phyloP scores from a whole-genome alignment of 768 basidiomycete species.

The Suillus variegatus region DNA sequence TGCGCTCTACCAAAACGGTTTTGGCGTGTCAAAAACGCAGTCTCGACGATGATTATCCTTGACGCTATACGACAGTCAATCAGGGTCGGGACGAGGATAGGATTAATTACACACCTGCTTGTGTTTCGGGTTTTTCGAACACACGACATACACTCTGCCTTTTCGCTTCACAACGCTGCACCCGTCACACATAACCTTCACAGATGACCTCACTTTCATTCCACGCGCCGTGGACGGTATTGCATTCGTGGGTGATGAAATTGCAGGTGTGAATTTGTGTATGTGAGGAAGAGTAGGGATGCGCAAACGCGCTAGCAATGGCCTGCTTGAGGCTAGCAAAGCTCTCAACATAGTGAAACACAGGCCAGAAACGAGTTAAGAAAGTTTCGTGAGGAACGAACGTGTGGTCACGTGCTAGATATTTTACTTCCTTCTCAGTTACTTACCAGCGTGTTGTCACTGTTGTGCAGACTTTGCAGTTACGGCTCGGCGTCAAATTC shows the following conservation, averaged over 20 bases:
- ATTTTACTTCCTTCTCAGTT: not conserved
- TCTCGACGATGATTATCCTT: slow-evolving; percentile 46
- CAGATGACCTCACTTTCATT: slow-evolving; percentile 96
- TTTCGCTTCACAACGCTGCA: slow-evolving; percentile 88
- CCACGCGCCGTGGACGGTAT: slow-evolving; percentile 57
- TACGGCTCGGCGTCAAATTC: not conserved
- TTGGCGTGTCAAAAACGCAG: not conserved
- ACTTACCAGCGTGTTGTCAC: no score
- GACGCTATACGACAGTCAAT: slow-evolving; percentile 48
- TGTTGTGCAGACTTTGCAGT: not conserved
- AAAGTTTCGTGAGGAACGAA: not conserved
- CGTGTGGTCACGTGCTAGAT: slow-evolving; percentile 8
- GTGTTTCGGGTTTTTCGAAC: slow-evolving; percentile 93
- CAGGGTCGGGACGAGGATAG: slow-evolving; percentile 1
- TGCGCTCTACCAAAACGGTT: not conserved
- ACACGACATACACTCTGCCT: slow-evolving; percentile 90
- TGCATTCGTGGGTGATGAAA: slow-evolving; percentile 22
- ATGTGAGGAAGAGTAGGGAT: slow-evolving; percentile 35
- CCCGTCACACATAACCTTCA: slow-evolving; percentile 94
- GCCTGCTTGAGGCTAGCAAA: slow-evolving; percentile 61
- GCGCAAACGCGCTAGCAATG: slow-evolving; percentile 56
- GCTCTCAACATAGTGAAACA: slow-evolving; percentile 58
- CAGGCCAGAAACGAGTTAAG: slow-evolving; percentile 1
- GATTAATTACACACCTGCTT: slow-evolving; percentile 71
- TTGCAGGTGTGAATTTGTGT: slow-evolving; percentile 30